Base-by-base conservation (phyloP, 2,329 filamentous ascomycete species). In the Ophiostoma piceae region DNA sequence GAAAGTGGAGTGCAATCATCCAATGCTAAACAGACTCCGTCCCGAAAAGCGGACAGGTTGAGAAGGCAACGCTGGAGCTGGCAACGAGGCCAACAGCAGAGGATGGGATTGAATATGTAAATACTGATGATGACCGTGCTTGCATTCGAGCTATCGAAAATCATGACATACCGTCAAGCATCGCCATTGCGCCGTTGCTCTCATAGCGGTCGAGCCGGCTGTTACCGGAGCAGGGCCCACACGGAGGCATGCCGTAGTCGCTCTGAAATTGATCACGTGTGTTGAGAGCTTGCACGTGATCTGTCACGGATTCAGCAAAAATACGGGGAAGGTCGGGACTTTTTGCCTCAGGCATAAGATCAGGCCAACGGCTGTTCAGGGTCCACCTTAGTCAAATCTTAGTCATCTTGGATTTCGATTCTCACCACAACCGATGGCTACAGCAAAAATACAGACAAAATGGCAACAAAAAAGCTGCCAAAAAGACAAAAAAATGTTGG, bases 1-100 rank as follows among this genome's bases (percentile, higher is more conserved):
- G 68, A 71, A 71, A 71, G 70, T 71, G 68, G 68, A 71, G 67
- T 22, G 51, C 51, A 57, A 57, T 51, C 57, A 43, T 22, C 32
- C 62, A 66, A 66, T 41, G 60, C 60, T 64, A 64, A 29, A 64
- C 26, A 35, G 60, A 64, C 60, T 64, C 60, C 60, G 60, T 64
- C 14, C 57, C 57, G 57, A 62, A 37, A 64, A 64, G 60, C 26
- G 60, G 16, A 35, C 57, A 62, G 26, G 60, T 37, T n/a, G 29
- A 64, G 29, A 35, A 35, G 29, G 29, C 60, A 64, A 64, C 60
- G 26, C 14, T 26, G 57, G 22, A 7, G 22, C 12, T 12, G 2
- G 57, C 26, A 26, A 35, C n/a, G 12, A 62, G 11, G 57, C 14
- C 14, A 12, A 35, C 6, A 26, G 51, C 51, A 57, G 26, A 26